phyloP scores from a whole-genome alignment of 2,329 filamentous ascomycete genomes.

The Canariomyces notabilis region DNA sequence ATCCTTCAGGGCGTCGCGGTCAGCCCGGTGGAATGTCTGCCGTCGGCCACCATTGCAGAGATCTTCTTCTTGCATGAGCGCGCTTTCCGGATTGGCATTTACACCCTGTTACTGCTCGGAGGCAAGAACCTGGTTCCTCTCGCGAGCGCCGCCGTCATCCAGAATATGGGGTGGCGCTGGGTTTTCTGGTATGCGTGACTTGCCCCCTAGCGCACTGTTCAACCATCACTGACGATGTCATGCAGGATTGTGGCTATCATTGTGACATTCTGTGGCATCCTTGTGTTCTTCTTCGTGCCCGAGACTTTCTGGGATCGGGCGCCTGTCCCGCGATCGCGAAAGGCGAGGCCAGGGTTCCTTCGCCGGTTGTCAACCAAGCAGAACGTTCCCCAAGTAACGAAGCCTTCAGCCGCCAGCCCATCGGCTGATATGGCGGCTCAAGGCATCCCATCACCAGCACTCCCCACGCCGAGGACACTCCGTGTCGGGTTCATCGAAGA shows the following conservation, averaged over 20 bases:
- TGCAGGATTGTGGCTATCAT: constrained; percentile 74
- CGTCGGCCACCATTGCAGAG: constrained; percentile 89
- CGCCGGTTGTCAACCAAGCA: constrained; percentile 43
- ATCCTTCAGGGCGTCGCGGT: constrained; percentile 86
- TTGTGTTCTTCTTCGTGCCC: constrained; percentile 86
- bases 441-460: background rate
- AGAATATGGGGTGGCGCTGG: constrained; percentile 78
- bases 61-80: constrained; percentile 95
- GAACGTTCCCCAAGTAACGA: constrained; percentile 13
- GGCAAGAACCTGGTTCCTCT: constrained; percentile 89
- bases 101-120: constrained; percentile 80
- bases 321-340: constrained; percentile 41
- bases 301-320: constrained; percentile 95
- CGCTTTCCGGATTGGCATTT: constrained; percentile 88
- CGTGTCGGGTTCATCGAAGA: constrained; percentile 32
- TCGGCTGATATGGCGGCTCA: constrained; percentile 4
- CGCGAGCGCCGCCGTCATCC: constrained; percentile 79
- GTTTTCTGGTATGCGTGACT: constrained; percentile 65
- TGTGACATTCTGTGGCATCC: constrained; percentile 61
- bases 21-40: constrained; percentile 85
- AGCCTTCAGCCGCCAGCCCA: background rate
- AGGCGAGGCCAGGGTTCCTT: constrained; percentile 39
- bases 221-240: background rate
- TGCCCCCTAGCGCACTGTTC: background rate
- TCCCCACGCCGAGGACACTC: constrained; percentile 6